phyloP scores from a whole-genome alignment of 768 basidiomycete species.

The Grammothele lineata region DNA sequence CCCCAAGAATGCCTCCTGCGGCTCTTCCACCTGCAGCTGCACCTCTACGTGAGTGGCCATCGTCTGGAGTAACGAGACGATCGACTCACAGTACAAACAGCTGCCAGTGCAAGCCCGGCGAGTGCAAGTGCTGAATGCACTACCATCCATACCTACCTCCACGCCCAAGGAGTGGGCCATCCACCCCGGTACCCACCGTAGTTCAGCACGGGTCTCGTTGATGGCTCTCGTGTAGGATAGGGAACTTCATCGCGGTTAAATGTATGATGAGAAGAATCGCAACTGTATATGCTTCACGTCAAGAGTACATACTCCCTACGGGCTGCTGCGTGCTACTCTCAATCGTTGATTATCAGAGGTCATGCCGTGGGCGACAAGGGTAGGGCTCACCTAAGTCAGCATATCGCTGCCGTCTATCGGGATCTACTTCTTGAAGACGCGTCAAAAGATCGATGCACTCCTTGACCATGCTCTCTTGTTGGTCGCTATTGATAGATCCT shows the following conservation, averaged over 20 bases:
- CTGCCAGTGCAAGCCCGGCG: conserved; percentile 55
- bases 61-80: not conserved
- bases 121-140: conserved; percentile 59
- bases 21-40: conserved; percentile 46
- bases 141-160: too few species aligned
- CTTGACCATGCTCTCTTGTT: conserved; percentile 26
- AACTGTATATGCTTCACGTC: too few species aligned
- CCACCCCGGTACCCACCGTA: too few species aligned
- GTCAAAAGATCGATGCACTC: conserved; percentile 49
- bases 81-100: conserved; percentile 26
- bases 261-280: too few species aligned
- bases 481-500: conserved; percentile 28
- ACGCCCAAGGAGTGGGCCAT: too few species aligned
- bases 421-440: conserved; percentile 63
- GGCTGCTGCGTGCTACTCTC: too few species aligned
- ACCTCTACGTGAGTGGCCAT: conserved; percentile 38
- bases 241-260: too few species aligned
- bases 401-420: conserved; percentile 63
- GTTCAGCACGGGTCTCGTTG: too few species aligned
- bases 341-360: too few species aligned
- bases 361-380: too few species aligned
- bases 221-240: too few species aligned
- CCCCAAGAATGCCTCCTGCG: conserved; percentile 47
- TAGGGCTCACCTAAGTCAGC: conserved; percentile 50
- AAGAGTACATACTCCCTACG: too few species aligned